Evolutionary conservation across 148 eudicot species (phyloP), one percentile per base, ranked within the genome.

Genomic region (Fagopyrum esculentum): DNA sequence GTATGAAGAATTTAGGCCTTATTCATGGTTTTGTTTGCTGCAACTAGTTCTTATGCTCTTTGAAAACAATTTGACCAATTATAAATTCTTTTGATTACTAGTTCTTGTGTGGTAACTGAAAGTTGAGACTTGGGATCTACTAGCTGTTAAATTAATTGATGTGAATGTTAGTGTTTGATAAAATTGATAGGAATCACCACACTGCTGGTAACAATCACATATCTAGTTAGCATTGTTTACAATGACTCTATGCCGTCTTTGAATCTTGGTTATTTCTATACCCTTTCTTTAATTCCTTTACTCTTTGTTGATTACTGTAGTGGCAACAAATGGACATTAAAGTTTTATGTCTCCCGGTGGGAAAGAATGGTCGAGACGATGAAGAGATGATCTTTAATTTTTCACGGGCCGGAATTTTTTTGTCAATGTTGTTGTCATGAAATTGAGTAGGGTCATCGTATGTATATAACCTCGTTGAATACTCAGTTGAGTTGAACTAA

Each of bases 271-370:
- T 68, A 22, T 45, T 73, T 74, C 71, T 46, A 75, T 69, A n/a
- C 74, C n/a, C 59, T 74, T 17, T 6, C 6, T 69, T 59, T 73
- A 9, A 64, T 56, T 73, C 81, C 81, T 74, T 77, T 11, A 46
- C 74, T 17, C 17, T 43, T 66, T 40, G 2, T 45, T 66, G 46
- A 45, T 82, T 68, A 60, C 81, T 88, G 76, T 83, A 95, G 99
- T 95, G 99, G 99, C 97, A 88, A 83, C 99, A 92, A 87, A 95
- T 95, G 99, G 99, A 95, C 70, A 84, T 95, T 75, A 97, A 95
- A 82, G 26, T 22, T 22, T 22, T 22, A 22, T 22, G 26, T 22
- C 26, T 22, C 26, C 26, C 26, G 26, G 26, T 22, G 26, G 26
- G 26, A 0, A 22, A 22, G 26, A 22, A 22, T 22, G 26, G 26